A percentile compares a stretch with the other conserved stretches of the same genome.
These are phyloP conservation scores for Geotrichum histeridarum DNA, from an alignment of 1,139 yeast genomes.

Conservation along the genomic window DNA sequence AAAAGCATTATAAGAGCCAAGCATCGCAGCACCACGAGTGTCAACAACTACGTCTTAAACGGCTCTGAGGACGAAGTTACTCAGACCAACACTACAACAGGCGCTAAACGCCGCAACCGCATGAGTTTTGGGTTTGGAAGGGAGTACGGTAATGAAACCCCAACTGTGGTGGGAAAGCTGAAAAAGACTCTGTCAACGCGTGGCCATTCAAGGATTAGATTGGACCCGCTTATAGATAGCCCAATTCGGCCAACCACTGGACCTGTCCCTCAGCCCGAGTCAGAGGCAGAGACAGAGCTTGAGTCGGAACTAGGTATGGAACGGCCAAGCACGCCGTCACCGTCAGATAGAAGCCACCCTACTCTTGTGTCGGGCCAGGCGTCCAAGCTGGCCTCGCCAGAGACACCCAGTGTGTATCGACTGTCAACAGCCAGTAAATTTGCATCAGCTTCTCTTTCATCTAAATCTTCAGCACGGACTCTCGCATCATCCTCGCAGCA, in stretches of 20 bases:
- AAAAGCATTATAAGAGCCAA: neutral
- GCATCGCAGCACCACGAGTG: constrained; percentile 7
- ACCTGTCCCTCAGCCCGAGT: too few relatives aligned
- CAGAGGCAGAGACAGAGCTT: too few relatives aligned
- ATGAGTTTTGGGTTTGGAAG: constrained; percentile 2
- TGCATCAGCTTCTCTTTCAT: neutral
- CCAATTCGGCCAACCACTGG: neutral
- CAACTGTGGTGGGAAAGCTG: neutral
- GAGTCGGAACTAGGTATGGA: too few relatives aligned
- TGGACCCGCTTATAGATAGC: neutral
- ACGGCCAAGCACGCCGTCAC: neutral
- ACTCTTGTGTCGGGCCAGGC: too few relatives aligned
- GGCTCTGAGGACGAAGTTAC: neutral
- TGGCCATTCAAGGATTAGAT: neutral
- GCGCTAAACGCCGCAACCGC: constrained; percentile 3
- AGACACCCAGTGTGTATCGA: too few relatives aligned
- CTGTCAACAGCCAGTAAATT: too few relatives aligned
- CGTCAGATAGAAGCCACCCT: neutral
- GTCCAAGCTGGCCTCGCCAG: too few relatives aligned
- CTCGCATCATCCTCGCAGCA: neutral
- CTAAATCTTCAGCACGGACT: constrained; percentile 1
- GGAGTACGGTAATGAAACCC: neutral
- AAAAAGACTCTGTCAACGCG: neutral
- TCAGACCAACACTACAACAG: neutral
- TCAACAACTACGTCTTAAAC: neutral